Evolutionary conservation across 371 early-diverging fungal genomes (phyloP).

Genomic region (Mortierella sp.): DNA sequence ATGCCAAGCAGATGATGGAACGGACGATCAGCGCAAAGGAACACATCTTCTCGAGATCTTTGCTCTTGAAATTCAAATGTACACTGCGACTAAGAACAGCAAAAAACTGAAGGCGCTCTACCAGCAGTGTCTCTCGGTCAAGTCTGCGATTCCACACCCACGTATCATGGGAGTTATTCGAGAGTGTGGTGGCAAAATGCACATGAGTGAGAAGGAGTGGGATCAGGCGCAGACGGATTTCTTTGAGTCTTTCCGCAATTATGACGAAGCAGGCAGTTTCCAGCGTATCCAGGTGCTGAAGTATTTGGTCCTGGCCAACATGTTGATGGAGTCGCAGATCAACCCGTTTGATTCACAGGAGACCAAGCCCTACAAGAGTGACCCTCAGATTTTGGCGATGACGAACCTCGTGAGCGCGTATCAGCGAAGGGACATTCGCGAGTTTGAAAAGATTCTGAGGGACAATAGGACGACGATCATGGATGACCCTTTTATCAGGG

Average conservation of each 20-base stretch:
- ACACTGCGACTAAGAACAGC: slow-evolving; percentile 87
- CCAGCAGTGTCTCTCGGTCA: slow-evolving; percentile 87
- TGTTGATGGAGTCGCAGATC: slow-evolving; percentile 94
- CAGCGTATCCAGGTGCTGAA: slow-evolving; percentile 94
- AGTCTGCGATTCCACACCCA: slow-evolving; percentile 96
- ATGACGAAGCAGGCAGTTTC: slow-evolving; percentile 95
- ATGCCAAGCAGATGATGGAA: slow-evolving; percentile 86
- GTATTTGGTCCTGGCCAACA: slow-evolving; percentile 94
- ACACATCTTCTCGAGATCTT: slow-evolving; percentile 92
- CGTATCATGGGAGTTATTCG: slow-evolving; percentile 96
- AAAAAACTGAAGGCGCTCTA: slow-evolving; percentile 91
- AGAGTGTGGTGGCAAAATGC: slow-evolving; percentile 98
- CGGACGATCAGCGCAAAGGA: slow-evolving; percentile 89
- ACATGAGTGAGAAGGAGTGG: slow-evolving; percentile 96
- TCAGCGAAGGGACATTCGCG: slow-evolving; percentile 86
- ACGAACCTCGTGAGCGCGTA: slow-evolving; percentile 92
- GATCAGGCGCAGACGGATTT: slow-evolving; percentile 92
- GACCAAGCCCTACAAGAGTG: slow-evolving; percentile 94
- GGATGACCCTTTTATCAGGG: slow-evolving; percentile 90
- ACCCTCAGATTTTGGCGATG: slow-evolving; percentile 92
- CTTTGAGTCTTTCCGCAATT: slow-evolving; percentile 97
- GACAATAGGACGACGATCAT: slow-evolving; percentile 81
- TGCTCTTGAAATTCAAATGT: slow-evolving; percentile 94
- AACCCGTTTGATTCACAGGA: slow-evolving; percentile 97
- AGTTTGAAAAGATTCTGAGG: slow-evolving; percentile 86